Percentiles rank a stretch among this genome's conserved stretches.
Evolutionary conservation across 495 filamentous ascomycete species (phyloP).

Genomic region (Talaromyces wortmannii): DNA sequence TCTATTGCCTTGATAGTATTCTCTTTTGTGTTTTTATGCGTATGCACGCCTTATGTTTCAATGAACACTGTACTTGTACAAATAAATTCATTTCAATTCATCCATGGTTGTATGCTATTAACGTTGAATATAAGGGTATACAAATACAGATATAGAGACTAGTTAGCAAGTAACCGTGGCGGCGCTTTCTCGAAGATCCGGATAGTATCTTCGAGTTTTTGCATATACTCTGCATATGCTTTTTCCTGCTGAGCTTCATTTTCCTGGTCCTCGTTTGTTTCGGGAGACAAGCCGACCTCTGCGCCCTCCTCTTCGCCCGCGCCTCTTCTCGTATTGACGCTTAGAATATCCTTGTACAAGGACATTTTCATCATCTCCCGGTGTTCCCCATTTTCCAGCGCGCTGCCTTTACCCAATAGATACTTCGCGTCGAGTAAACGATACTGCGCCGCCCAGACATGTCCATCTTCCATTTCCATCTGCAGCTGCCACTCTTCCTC

Average conservation of each 20-base stretch:
- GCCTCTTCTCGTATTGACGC: constrained; percentile 8
- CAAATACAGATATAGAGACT: constrained; percentile 1
- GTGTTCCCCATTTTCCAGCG: constrained; percentile 5
- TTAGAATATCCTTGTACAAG: constrained; percentile 19
- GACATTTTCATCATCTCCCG: constrained; percentile 12
- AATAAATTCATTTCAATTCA: background rate
- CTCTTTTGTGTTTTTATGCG: background rate
- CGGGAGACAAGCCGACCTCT: constrained; percentile 7
- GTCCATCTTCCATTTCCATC: constrained; percentile 17
- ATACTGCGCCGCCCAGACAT: constrained; percentile 23
- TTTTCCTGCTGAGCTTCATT: background rate
- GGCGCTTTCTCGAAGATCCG: constrained; percentile 15
- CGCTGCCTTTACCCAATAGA: constrained; percentile 9
- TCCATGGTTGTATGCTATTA: too few relatives aligned
- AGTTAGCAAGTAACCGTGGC: background rate
- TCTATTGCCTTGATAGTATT: background rate
- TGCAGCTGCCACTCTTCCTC: constrained; percentile 15
- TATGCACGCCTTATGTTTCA: background rate
- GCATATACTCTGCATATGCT: constrained; percentile 15
- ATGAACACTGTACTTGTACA: background rate
- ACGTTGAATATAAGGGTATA: background rate
- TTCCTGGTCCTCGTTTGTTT: background rate
- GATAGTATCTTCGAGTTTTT: constrained; percentile 15
- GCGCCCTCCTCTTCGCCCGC: background rate
- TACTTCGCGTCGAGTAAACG: constrained; percentile 13